These are phyloP conservation scores for Huntiella abstrusa DNA, from an alignment of 2,329 filamentous ascomycete species.

Conservation along the genomic window DNA sequence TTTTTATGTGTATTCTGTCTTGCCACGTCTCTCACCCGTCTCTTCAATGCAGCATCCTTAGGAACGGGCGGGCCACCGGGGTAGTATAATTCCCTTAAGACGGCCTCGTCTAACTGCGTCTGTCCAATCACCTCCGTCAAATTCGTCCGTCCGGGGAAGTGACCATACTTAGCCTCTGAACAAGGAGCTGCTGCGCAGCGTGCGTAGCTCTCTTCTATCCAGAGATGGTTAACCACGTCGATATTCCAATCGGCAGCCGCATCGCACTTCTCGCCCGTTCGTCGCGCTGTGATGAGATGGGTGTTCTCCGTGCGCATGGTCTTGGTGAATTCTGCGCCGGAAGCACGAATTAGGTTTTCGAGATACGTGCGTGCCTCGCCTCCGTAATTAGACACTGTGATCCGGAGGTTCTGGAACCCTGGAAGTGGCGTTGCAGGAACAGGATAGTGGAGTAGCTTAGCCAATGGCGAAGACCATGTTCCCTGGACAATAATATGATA, in stretches of 20 bases:
- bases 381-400: constrained; percentile 91
- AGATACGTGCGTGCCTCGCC: constrained; percentile 86
- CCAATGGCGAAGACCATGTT: constrained; percentile 69
- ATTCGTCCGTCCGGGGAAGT: constrained; percentile 80
- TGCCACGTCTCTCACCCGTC: constrained; percentile 29
- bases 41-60: constrained; percentile 27
- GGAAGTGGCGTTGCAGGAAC: constrained; percentile 57
- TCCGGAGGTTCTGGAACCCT: constrained; percentile 56
- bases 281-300: constrained; percentile 80
- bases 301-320: constrained; percentile 92
- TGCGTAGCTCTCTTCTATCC: constrained; percentile 94
- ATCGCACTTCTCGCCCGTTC: constrained; percentile 78
- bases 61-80: constrained; percentile 36
- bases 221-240: constrained; percentile 79
- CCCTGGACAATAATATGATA: constrained; percentile 82
- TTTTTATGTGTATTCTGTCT: constrained; percentile 31
- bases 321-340: constrained; percentile 80
- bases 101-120: constrained; percentile 52
- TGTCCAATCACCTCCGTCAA: constrained; percentile 84
- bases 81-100: constrained; percentile 48
- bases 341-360: constrained; percentile 71
- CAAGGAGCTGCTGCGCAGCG: constrained; percentile 61
- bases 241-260: constrained; percentile 88
- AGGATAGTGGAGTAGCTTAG: constrained; percentile 77
- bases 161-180: constrained; percentile 57